Base-by-base conservation (phyloP, 352 stramenopile genomes). In the Phytophthora foliorum region DNA sequence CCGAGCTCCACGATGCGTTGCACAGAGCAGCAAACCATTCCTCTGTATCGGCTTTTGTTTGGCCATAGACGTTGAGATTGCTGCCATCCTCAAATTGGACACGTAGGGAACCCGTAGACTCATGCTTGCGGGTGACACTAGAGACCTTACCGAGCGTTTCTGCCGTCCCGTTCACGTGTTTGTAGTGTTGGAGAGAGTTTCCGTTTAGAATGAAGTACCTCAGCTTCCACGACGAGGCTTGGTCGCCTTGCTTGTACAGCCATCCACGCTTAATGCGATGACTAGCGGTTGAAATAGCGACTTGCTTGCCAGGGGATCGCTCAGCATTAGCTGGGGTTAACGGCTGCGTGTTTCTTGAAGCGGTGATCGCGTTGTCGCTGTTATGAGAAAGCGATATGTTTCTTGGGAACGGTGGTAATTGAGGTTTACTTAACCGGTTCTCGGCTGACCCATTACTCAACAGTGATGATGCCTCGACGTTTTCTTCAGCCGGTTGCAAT, bases 121-220 rank as follows among this genome's bases (percentile, higher is more conserved):
- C 62, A 1, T 71, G 46, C 13, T 74, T 82, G n/a, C 60, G 65
- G 9, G 73, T 59, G 5, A 95, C 81, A 22, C 77, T 80, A 46
- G 66, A 58, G n/a, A 95, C 74, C 24, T 77, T 77, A 11, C 82
- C 82, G 10, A 80, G 54, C 0, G 69, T 80, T 31, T 81, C 65
- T 7, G 83, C 52, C 13, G 63, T 69, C 17, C 72, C 72, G 27
- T 80, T 78, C 1, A 75, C 57, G 39, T 87, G 77, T 24, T 92
- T 76, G 55, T 76, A 89, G 63, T 89, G 85, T 38, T 82, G 57
- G 17, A 93, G 68, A 24, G 56, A 67, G 45, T 81, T 77, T 6
- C 78, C 82, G 13, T 83, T 70, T 1, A 93, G 63, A 39, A 88
- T 67, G 62, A 93, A 92, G 53, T 85, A 92, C n/a, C 82, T 69